phyloP scores from a whole-genome alignment of 441 rosid species.

The Pelargonium australe region DNA sequence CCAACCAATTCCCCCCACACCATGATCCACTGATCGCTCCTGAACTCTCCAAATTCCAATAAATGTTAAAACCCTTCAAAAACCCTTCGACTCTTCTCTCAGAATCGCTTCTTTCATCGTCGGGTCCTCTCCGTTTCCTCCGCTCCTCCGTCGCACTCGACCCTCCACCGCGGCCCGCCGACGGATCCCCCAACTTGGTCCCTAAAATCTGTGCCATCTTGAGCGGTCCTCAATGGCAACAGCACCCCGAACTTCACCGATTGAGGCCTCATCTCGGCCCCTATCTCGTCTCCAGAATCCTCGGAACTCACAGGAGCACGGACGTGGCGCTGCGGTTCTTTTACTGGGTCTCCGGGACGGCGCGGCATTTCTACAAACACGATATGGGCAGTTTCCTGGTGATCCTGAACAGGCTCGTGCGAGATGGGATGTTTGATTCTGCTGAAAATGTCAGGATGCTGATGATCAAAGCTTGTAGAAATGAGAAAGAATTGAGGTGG shows the following conservation, averaged over 20 bases:
- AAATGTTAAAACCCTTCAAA: not conserved
- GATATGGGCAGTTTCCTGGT: not conserved
- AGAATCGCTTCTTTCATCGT: not conserved
- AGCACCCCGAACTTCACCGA: too few species aligned
- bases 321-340: not conserved
- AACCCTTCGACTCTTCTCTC: not conserved
- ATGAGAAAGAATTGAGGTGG: constrained; percentile 33
- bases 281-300: too few species aligned
- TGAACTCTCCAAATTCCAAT: not conserved
- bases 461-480: constrained; percentile 49
- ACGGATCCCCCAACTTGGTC: not conserved
- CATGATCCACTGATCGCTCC: not conserved
- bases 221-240: not conserved
- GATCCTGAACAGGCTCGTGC: not conserved
- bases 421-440: constrained; percentile 18
- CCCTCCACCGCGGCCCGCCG: too few species aligned
- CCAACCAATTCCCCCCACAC: constrained; percentile 23
- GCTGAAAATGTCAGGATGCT: constrained; percentile 45
- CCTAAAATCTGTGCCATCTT: not conserved
- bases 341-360: not conserved
- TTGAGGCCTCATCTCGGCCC: too few species aligned
- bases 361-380: too few species aligned
- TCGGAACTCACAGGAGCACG: too few species aligned
- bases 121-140: not conserved
- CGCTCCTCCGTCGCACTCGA: too few species aligned